Percentiles rank a stretch among this genome's conserved stretches.
Conservation (phyloP, 352 stramenopile species). For the Phytophthora ramorum region DNA sequence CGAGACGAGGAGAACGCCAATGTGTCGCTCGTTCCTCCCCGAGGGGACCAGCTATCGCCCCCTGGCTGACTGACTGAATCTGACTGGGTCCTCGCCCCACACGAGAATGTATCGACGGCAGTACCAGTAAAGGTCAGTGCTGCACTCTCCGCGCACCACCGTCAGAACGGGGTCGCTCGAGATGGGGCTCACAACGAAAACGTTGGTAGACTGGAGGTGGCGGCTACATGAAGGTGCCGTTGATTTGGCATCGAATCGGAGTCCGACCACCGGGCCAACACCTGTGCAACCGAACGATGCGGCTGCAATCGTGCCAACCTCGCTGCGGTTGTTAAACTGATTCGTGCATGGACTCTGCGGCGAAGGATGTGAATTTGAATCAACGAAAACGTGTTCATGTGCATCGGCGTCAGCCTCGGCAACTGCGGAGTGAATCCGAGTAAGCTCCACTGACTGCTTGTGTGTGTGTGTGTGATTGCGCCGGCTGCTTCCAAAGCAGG, state of each 20-base stretch:
- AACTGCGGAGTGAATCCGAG: slow-evolving; percentile 27
- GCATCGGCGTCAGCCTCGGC: not conserved
- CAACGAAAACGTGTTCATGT: slow-evolving; percentile 1
- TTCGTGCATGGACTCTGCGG: not conserved
- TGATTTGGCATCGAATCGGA: not conserved
- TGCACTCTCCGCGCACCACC: not conserved
- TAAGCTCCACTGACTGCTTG: not conserved
- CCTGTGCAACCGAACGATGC: slow-evolving; percentile 25
- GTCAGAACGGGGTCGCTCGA: not conserved
- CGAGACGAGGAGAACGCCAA: slow-evolving; percentile 13
- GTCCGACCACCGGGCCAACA: not conserved
- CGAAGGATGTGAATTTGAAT: slow-evolving; percentile 24
- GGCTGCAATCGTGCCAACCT: not conserved
- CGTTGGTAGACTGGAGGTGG: not conserved
- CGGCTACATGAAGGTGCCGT: not conserved
- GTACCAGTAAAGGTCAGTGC: slow-evolving; percentile 4
- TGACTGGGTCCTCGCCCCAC: not conserved
- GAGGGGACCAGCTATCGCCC: not conserved
- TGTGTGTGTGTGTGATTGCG: slow-evolving; percentile 22
- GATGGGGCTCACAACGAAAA: slow-evolving; percentile 3
- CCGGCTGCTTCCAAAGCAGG: slow-evolving; percentile 24
- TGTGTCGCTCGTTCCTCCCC: slow-evolving; percentile 1
- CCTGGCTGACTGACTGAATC: not conserved
- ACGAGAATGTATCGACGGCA: slow-evolving; percentile 6
- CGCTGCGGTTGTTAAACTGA: slow-evolving; percentile 29